Evolutionary conservation across 139 green algal species (phyloP).

Genomic region (Medakamo hakoo): DNA sequence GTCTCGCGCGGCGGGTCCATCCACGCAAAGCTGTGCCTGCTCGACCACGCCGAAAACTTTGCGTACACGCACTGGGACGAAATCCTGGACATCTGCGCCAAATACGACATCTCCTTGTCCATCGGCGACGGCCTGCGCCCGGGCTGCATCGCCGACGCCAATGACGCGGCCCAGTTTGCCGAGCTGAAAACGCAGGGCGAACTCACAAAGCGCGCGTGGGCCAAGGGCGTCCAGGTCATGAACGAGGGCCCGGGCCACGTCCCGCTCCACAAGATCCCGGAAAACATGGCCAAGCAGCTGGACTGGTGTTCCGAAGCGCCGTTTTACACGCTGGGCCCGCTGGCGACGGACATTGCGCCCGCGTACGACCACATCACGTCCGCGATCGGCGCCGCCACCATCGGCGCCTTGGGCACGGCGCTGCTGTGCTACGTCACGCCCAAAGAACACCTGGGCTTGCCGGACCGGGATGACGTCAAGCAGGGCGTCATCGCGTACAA

Average conservation of each 20-base stretch:
- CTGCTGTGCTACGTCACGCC: slow-evolving; percentile 96
- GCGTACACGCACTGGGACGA: slow-evolving; percentile 96
- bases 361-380: slow-evolving; percentile 97
- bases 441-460: slow-evolving; percentile 95
- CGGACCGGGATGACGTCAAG: slow-evolving; percentile 77
- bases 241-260: slow-evolving; percentile 93
- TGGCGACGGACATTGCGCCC: slow-evolving; percentile 89
- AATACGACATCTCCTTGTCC: slow-evolving; percentile 76
- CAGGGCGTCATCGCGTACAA: slow-evolving; percentile 93
- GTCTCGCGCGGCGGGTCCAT: slow-evolving; percentile 86
- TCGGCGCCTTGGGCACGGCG: slow-evolving; percentile 71
- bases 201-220: slow-evolving; percentile 81
- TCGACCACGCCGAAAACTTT: slow-evolving; percentile 93
- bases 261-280: slow-evolving; percentile 90
- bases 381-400: slow-evolving; percentile 87
- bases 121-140: slow-evolving; percentile 86
- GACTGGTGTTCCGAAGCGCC: slow-evolving; percentile 83
- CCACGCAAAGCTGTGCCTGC: slow-evolving; percentile 82
- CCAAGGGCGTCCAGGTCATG: slow-evolving; percentile 92
- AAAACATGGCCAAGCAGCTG: slow-evolving; percentile 79
- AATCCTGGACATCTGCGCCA: slow-evolving; percentile 88
- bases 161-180: slow-evolving; percentile 89
- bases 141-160: slow-evolving; percentile 82
- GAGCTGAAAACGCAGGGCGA: slow-evolving; percentile 92
- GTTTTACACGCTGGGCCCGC: slow-evolving; percentile 94